These are phyloP conservation scores for Talaromyces ruber DNA, from an alignment of 495 filamentous ascomycete species.

Conservation along the genomic window DNA sequence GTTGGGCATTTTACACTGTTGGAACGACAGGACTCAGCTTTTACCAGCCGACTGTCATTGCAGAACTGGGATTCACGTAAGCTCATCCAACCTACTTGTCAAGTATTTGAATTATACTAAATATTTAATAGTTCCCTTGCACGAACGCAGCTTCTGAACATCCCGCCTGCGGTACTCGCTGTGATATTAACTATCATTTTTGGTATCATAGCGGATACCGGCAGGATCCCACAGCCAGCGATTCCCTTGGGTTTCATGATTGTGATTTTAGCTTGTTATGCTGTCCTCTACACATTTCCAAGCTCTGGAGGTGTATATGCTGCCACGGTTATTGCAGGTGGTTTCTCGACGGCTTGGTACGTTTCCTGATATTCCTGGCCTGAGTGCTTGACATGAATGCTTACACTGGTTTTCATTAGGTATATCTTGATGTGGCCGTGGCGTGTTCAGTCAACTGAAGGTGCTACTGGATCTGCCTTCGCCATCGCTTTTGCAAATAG, in stretches of 20 bases:
- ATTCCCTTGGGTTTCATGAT: conserved; percentile 32
- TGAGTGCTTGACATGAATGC: not conserved
- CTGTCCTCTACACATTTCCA: conserved; percentile 32
- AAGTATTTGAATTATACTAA: not conserved
- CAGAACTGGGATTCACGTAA: conserved; percentile 31
- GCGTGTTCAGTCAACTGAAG: conserved; percentile 34
- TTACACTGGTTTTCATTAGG: not conserved
- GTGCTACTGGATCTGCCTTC: conserved; percentile 35
- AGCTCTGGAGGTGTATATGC: conserved; percentile 28
- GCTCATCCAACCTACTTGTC: conserved; percentile 5
- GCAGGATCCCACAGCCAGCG: conserved; percentile 28
- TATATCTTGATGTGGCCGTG: conserved; percentile 13
- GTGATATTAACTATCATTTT: conserved; percentile 26
- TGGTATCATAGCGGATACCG: conserved; percentile 31
- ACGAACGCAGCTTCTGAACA: conserved; percentile 27
- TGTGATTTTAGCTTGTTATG: conserved; percentile 31
- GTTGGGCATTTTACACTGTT: conserved; percentile 33
- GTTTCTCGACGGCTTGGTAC: conserved; percentile 26
- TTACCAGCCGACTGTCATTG: conserved; percentile 35
- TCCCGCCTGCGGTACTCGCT: conserved; percentile 27
- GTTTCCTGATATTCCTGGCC: conserved; percentile 5
- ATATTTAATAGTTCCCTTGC: conserved; percentile 20
- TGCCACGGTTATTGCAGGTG: conserved; percentile 26
- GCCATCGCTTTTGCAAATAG: conserved; percentile 36
- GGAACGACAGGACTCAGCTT: conserved; percentile 34